These are phyloP conservation scores for Echeveria elegans DNA, from an alignment of 164 flowering plant species.

Conservation along the genomic window DNA sequence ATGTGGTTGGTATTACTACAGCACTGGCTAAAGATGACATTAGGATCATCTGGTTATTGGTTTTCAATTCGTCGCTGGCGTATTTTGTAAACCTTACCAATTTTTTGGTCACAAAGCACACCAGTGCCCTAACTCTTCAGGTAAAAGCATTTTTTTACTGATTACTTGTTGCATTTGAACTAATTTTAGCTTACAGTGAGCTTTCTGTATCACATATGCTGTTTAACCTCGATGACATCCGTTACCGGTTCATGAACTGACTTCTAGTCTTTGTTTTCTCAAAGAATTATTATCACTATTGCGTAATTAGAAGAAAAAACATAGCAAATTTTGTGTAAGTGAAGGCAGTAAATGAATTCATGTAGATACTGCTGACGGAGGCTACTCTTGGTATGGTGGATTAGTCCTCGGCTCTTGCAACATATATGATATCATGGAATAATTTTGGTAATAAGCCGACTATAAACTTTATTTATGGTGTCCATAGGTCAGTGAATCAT, in stretches of 20 bases:
- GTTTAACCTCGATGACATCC: too few species aligned
- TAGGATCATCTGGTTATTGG: conserved; percentile 48
- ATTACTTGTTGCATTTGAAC: background rate
- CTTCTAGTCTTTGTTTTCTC: background rate
- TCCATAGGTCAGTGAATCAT: too few species aligned
- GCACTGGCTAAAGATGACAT: conserved; percentile 60
- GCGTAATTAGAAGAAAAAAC: background rate
- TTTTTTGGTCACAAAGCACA: conserved; percentile 64
- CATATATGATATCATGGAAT: too few species aligned
- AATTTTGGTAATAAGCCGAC: too few species aligned
- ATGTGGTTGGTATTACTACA: conserved; percentile 55
- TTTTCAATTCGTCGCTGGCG: conserved; percentile 57
- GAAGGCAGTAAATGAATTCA: background rate
- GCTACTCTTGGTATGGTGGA: background rate
- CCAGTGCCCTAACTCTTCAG: conserved; percentile 68
- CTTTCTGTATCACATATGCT: too few species aligned
- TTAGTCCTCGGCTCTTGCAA: background rate
- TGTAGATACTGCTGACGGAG: background rate
- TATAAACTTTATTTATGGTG: too few species aligned
- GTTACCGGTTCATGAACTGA: too few species aligned
- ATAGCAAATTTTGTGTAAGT: background rate
- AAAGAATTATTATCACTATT: background rate
- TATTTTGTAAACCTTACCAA: conserved; percentile 64
- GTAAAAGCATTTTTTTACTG: conserved; percentile 20
- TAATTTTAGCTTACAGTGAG: background rate